These are phyloP conservation scores for Alnus glutinosa DNA, from an alignment of 306 rosid genomes.

Conservation along the genomic window DNA sequence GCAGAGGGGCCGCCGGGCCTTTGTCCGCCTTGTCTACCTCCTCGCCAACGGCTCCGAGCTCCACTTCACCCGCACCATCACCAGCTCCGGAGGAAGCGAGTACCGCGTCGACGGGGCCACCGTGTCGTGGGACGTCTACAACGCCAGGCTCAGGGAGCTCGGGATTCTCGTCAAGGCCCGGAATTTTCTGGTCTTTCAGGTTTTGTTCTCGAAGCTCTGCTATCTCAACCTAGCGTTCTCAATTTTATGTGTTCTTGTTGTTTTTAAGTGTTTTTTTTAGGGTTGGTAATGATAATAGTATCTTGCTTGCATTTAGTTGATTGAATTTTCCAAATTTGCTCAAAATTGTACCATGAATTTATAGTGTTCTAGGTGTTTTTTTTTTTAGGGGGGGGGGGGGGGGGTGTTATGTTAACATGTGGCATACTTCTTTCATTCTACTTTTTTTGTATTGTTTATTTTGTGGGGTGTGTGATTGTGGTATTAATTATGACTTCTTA, in stretches of 20 bases:
- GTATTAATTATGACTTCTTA: too few relatives aligned
- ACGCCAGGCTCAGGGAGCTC: constrained; percentile 63
- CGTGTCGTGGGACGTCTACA: constrained; percentile 77
- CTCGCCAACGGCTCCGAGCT: constrained; percentile 72
- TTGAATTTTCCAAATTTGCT: neutral
- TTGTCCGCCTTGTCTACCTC: constrained; percentile 79
- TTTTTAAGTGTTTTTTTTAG: neutral
- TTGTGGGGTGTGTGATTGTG: too few relatives aligned
- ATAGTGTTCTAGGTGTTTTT: neutral
- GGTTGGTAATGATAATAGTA: neutral
- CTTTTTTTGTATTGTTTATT: neutral
- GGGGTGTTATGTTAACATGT: neutral
- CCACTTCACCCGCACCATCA: constrained; percentile 73
- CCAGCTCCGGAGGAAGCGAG: constrained; percentile 82
- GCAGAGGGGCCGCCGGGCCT: constrained; percentile 85
- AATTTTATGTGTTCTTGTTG: neutral
- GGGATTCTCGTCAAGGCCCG: constrained; percentile 99
- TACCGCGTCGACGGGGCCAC: constrained; percentile 71
- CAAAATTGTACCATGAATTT: neutral
- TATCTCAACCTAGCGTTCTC: neutral
- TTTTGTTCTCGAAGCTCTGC: constrained; percentile 20
- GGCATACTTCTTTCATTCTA: too few relatives aligned
- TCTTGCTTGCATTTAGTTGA: neutral
- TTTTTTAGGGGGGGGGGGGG: too few relatives aligned
- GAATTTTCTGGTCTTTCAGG: constrained; percentile 98